Evolutionary conservation across 2,329 filamentous ascomycete species (phyloP), one percentile per base, ranked within the genome.

Genomic region (Blastomyces percursus): DNA sequence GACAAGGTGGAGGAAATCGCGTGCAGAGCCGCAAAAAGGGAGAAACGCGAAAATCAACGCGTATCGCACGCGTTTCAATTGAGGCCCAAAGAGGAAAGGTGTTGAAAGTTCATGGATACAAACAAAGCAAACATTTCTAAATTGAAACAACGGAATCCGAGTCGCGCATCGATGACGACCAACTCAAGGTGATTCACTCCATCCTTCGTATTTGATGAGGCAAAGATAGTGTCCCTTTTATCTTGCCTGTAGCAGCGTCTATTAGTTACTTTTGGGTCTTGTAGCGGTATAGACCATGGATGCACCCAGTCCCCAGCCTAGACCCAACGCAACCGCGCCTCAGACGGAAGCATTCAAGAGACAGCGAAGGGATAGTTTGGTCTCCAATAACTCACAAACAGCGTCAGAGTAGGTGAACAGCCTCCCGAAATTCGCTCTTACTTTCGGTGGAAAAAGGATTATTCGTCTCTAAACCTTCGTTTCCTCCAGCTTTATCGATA

Each of bases 401-500:
- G 88, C 88, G 40, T 86, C 84, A 64, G 87, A 90, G 84, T 88
- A 78, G 63, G 76, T 65, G 55, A 42, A 52, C 3, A 57, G 11
- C 27, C 50, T 19, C 19, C 40, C 61, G 51, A 56, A 35, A 24
- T 40, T 59, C 38, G n/a, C n/a, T 24, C 59, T 21, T 44, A 27
- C n/a, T 38, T 21, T 52, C 11, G 9, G 61, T 38, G 61, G 44
- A 16, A 16, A 21, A 32, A 9, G 16, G 16, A 54, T 46, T 58
- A 9, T 27, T 42, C 24, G 16, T 46, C 9, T 32, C 57, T 59
- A 48, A 59, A 19, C 19, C 24, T 40, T 27, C n/a, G 40, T 5
- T 51, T 58, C 32, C 24, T 27, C 5, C 62, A 93, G 89, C 35
- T 97, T 95, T 73, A 91, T 99, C 68, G 86, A 90, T 69, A 86